Evolutionary conservation across 345 rosid species (phyloP).

Genomic region (Lepidium aucheri): DNA sequence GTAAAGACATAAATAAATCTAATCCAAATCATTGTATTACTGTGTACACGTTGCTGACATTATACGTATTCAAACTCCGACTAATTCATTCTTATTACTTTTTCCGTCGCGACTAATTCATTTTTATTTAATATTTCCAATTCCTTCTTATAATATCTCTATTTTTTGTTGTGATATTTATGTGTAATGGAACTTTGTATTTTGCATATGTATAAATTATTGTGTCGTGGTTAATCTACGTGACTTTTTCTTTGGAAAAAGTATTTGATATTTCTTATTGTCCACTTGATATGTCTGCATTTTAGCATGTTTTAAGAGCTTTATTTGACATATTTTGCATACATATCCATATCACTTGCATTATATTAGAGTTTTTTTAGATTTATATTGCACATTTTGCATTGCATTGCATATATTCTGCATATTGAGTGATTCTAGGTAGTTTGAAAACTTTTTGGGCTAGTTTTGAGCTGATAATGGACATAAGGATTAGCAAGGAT

Average conservation of each 20-base stretch:
- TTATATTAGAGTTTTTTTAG: no score
- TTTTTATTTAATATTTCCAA: background rate
- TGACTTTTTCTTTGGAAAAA: background rate
- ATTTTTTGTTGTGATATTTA: background rate
- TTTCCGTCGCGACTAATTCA: background rate
- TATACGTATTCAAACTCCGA: constrained; percentile 3
- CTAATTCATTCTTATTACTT: background rate
- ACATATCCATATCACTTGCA: no score
- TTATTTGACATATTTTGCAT: no score
- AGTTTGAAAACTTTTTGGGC: no score
- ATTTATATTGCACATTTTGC: no score
- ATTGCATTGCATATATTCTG: no score
- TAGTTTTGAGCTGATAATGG: no score
- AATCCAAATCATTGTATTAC: background rate
- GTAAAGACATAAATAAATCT: background rate
- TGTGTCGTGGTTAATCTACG: background rate
- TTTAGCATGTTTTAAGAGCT: no score
- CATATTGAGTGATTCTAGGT: no score
- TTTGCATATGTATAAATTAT: background rate
- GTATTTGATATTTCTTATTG: background rate
- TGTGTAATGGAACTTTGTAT: background rate
- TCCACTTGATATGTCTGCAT: no score
- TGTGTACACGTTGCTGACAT: background rate
- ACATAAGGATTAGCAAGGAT: no score
- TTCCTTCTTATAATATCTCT: background rate